Conservation (phyloP, 2,329 filamentous ascomycete genomes). For the Phialemonium atrogriseum region DNA sequence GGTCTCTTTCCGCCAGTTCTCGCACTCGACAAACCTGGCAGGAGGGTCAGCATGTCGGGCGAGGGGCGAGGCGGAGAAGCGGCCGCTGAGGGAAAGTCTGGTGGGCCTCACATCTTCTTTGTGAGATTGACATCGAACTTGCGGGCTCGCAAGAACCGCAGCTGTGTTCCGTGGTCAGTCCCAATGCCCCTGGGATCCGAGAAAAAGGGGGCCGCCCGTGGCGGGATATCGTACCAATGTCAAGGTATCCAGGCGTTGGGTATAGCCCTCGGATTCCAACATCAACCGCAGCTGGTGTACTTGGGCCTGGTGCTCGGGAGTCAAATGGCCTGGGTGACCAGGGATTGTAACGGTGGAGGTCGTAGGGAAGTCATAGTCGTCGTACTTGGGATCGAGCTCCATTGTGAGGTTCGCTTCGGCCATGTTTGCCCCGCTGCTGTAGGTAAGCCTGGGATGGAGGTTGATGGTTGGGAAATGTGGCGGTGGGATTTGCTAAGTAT, state of each 20-base stretch:
- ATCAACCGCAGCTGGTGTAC: slow-evolving; percentile 76
- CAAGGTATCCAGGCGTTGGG: slow-evolving; percentile 80
- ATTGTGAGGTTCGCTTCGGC: slow-evolving; percentile 24
- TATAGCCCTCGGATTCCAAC: slow-evolving; percentile 78
- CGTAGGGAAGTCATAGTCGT: slow-evolving; percentile 89
- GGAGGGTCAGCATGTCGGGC: slow-evolving; percentile 2
- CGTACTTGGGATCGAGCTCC: slow-evolving; percentile 80
- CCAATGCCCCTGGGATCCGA: not conserved
- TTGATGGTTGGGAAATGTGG: slow-evolving; percentile 4
- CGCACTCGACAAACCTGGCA: slow-evolving; percentile 76
- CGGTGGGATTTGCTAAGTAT: not conserved
- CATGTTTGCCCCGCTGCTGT: slow-evolving; percentile 17
- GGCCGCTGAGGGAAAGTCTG: slow-evolving; percentile 11
- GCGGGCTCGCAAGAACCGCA: slow-evolving; percentile 86
- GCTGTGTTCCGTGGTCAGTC: slow-evolving; percentile 33
- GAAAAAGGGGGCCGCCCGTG: not conserved
- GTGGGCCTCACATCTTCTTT: slow-evolving; percentile 73
- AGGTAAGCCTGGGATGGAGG: slow-evolving; percentile 5
- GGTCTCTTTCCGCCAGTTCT: slow-evolving; percentile 85
- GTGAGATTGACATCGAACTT: slow-evolving; percentile 84
- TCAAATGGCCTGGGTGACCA: slow-evolving; percentile 86
- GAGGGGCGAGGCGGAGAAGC: not conserved
- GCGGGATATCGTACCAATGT: slow-evolving; percentile 59
- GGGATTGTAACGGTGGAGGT: slow-evolving; percentile 59
- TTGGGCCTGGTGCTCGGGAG: slow-evolving; percentile 78